Base-by-base conservation (phyloP, 345 rosid species). In the Cardiospermum halicacabum region DNA sequence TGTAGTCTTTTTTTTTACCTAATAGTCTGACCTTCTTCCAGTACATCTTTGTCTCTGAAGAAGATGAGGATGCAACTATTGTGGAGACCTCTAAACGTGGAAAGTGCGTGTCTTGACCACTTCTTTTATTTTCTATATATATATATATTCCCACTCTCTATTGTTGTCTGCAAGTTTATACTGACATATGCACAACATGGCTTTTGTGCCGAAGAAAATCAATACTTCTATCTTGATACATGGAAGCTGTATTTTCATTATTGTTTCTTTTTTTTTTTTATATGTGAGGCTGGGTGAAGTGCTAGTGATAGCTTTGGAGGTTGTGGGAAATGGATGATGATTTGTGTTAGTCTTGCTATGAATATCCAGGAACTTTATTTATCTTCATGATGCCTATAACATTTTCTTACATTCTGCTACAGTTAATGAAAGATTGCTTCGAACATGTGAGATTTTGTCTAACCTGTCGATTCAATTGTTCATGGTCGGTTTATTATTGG, bases 11-110 rank as follows among this genome's bases (percentile, higher is more conserved):
- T n/a, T n/a, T n/a, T n/a, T n/a, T n/a, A n/a, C 57, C 40, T 59
- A 49, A 69, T 42, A 62, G 42, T 62, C 55, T 43, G 62, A 53
- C 70, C 30, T 22, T 73, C 19, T 57, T 55, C 43, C 77, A 94
- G 99, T 85, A 88, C 80, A 86, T 94, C 68, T 96, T 94, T 66
- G 97, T 94, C 65, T 94, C 99, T 0, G 99, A 94, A 70, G 99
- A 94, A 83, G 97, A 91, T 74, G 99, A 89, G 56, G 96, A 87
- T 68, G 93, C 99, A 40, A 94, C 87, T 1, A 81, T 89, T 65
- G 99, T 91, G 61, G 96, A 85, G 60, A 66, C 83, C 60, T 70
- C 89, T 19, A 72, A 68, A 74, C 92, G 99, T 55, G 97, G 97
- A 71, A 93, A 76, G 98, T 93, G 65, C 47, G 70, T 75, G n/a